phyloP scores from a whole-genome alignment of 371 early-diverging fungal species.

The Actinomortierella ambigua region DNA sequence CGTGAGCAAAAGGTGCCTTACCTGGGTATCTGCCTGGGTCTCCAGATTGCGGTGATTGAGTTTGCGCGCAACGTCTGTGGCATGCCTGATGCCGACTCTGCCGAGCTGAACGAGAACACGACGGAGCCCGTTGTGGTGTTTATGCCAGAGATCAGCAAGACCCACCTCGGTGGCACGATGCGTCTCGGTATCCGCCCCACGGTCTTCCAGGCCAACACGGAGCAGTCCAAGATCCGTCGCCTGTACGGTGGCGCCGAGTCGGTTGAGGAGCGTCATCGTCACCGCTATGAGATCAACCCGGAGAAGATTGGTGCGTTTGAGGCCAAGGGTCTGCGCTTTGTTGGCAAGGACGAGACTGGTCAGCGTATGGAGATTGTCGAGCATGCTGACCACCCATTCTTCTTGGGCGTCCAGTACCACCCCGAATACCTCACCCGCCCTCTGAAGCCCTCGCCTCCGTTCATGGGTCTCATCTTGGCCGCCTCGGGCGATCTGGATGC shows the following conservation, averaged over 20 bases:
- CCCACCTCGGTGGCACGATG: slow-evolving; percentile 98
- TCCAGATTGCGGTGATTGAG: slow-evolving; percentile 99
- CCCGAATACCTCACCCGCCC: slow-evolving; percentile 99
- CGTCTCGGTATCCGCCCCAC: slow-evolving; percentile 93
- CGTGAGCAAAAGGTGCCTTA: slow-evolving; percentile 98
- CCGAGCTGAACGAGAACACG: slow-evolving; percentile 82
- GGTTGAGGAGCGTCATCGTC: slow-evolving; percentile 97
- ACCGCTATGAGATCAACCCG: slow-evolving; percentile 99
- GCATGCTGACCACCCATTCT: slow-evolving; percentile 93
- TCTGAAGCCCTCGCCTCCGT: slow-evolving; percentile 90
- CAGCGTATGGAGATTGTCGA: slow-evolving; percentile 98
- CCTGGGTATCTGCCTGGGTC: slow-evolving; percentile 99
- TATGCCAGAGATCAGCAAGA: slow-evolving; percentile 96
- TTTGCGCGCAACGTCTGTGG: slow-evolving; percentile 96
- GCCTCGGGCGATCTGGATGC: slow-evolving; percentile 59
- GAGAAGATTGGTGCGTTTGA: slow-evolving; percentile 80
- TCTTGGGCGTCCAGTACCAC: slow-evolving; percentile 98
- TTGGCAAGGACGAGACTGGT: slow-evolving; percentile 93
- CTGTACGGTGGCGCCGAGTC: slow-evolving; percentile 72
- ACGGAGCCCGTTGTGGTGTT: slow-evolving; percentile 84
- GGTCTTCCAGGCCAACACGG: slow-evolving; percentile 74
- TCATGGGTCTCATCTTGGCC: slow-evolving; percentile 93
- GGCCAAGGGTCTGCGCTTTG: slow-evolving; percentile 85
- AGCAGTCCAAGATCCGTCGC: slow-evolving; percentile 55
- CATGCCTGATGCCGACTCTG: slow-evolving; percentile 84